These are phyloP conservation scores for Trichoderma cornu-damae DNA, from an alignment of 2,329 filamentous ascomycete species.

Conservation along the genomic window DNA sequence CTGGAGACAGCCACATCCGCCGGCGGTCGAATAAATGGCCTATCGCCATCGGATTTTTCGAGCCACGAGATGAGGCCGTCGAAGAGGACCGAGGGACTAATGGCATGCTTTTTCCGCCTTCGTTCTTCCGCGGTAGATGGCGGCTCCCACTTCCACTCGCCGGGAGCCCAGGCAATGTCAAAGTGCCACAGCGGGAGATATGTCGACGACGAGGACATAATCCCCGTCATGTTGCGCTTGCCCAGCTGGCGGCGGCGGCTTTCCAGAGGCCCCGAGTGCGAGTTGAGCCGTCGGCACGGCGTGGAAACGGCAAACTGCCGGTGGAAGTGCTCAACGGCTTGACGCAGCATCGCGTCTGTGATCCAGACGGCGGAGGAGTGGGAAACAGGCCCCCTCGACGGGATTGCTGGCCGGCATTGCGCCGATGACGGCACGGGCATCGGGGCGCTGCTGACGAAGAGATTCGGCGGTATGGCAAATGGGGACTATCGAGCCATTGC, in stretches of 20 bases:
- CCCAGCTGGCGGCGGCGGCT: constrained; percentile 48
- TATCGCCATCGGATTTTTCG: constrained; percentile 24
- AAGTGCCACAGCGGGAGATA: constrained; percentile 44
- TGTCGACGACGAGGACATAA: constrained; percentile 38
- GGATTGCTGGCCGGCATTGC: constrained; percentile 26
- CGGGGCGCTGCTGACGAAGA: constrained; percentile 9
- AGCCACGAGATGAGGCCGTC: constrained; percentile 31
- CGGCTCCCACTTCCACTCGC: constrained; percentile 49
- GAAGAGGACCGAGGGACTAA: constrained; percentile 23
- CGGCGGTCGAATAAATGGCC: constrained; percentile 21
- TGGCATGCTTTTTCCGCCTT: constrained; percentile 23
- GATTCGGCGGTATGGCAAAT: background rate
- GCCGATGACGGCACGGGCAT: constrained; percentile 32
- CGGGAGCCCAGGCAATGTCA: constrained; percentile 40
- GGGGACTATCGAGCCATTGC: background rate
- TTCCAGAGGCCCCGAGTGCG: constrained; percentile 51
- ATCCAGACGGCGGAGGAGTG: constrained; percentile 30
- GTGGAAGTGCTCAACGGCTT: constrained; percentile 31
- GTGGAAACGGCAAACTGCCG: constrained; percentile 25
- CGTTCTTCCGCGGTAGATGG: constrained; percentile 35
- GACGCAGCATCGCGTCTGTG: constrained; percentile 31
- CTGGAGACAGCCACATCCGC: background rate
- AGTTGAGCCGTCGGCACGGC: constrained; percentile 34
- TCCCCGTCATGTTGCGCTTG: constrained; percentile 50
- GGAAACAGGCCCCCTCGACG: constrained; percentile 19